Evolutionary conservation across 305 asterid species (phyloP), one percentile per base, ranked within the genome.

Genomic region (Fraxinus ornus): DNA sequence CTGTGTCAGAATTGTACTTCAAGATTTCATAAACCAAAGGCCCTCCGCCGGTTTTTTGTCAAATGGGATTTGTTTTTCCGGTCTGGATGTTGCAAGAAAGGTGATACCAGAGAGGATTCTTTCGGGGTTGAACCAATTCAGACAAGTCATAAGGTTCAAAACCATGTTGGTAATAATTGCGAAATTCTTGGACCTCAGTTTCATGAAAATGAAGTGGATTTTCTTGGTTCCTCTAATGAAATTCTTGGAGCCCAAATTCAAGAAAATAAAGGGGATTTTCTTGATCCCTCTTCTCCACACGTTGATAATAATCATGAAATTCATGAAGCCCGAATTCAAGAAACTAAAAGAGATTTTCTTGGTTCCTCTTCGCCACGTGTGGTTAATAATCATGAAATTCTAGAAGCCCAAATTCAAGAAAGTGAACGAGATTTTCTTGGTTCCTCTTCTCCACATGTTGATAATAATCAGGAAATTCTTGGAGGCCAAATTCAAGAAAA

Each of bases 31-130:
- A 86, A 55, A 66, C 86, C 83, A 6, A 49, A 30, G 47, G 68
- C 57, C 15, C 47, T 78, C 49, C 15, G 75, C 35, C 12, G 79
- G 30, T 5, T 76, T 13, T 78, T 84, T 10, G 24, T 62, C 10
- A 88, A 80, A 7, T 86, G 87, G 82, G 80, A 60, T 0, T 10
- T 33, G 49, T 83, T 84, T 81, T 80, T 76, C 7, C 80, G 83
- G 17, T 84, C 80, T 60, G 86, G 85, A 10, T 85, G 85, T 62
- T 78, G 89, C 28, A 87, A 79, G 78, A 86, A 80, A 49, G 78
- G 76, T 36, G 88, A 87, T 21, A 70, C 66, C 9, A 28, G 44
- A 28, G 86, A 79, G 33, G 84, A 77, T 82, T 82, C 81, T 26
- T 77, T 84, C n/a, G 36, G 37, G 79, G 76, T 85, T 7, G 87